These are phyloP conservation scores for Epicoccum nigrum DNA, from an alignment of 2,329 filamentous ascomycete genomes.

Conservation along the genomic window DNA sequence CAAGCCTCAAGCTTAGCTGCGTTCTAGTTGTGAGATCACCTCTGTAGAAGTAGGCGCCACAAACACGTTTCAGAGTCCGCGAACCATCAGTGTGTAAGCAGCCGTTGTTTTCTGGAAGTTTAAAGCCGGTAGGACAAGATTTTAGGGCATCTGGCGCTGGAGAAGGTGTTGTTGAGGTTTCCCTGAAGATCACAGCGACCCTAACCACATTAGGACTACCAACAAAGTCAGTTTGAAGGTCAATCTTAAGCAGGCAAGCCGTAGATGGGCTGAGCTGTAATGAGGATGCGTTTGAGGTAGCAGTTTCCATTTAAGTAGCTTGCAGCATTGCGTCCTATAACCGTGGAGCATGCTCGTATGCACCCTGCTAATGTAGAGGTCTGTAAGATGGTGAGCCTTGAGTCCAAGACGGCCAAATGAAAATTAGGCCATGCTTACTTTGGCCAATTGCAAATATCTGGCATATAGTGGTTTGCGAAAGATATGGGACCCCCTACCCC, in stretches of 20 bases:
- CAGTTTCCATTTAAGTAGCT: conserved; percentile 1
- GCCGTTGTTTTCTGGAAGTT: not conserved
- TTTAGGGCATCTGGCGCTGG: not conserved
- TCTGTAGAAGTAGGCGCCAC: not conserved
- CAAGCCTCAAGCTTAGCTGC: not conserved
- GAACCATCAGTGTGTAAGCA: not conserved
- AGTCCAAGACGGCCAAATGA: not conserved
- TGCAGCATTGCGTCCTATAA: not conserved
- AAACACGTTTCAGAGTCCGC: not conserved
- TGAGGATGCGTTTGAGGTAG: not conserved
- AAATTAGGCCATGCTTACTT: not conserved
- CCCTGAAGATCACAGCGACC: not conserved
- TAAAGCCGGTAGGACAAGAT: not conserved
- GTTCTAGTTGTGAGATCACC: not conserved
- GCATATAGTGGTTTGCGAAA: no score
- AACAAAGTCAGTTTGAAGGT: not conserved
- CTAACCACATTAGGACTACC: not conserved
- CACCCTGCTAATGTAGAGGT: not conserved
- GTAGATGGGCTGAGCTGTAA: not conserved
- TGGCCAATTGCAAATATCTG: not conserved
- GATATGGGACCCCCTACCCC: no score
- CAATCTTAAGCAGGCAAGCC: not conserved
- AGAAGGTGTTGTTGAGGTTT: not conserved
- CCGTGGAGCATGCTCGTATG: not conserved
- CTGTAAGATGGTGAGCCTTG: not conserved